Evolutionary conservation across 805 yeast species (phyloP).

Genomic region (Cyberlindnera suaveolens): DNA sequence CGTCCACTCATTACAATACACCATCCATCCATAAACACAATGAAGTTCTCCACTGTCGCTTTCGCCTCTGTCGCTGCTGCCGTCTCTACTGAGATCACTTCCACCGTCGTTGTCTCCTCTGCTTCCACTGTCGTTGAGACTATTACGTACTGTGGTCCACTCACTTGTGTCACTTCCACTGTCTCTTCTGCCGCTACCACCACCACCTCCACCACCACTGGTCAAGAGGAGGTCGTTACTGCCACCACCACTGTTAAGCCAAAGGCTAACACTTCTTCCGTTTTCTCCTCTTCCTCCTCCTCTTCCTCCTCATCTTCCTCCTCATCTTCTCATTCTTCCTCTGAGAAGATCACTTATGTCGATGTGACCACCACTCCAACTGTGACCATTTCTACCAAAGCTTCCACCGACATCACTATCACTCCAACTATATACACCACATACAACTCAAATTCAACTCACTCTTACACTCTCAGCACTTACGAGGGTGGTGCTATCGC

Average conservation of each 20-base stretch:
- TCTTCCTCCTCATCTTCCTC: conserved; percentile 25
- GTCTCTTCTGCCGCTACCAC: conserved; percentile 18
- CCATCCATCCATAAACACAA: conserved; percentile 9
- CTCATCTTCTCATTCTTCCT: conserved; percentile 27
- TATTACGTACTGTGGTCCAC: conserved; percentile 24
- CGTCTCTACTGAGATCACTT: conserved; percentile 18
- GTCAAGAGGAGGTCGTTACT: conserved; percentile 14
- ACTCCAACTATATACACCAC: conserved; percentile 34
- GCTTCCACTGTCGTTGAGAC: conserved; percentile 19
- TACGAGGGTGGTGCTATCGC: conserved; percentile 20
- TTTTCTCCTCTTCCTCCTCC: conserved; percentile 1
- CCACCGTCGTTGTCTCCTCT: conserved; percentile 10
- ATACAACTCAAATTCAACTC: conserved; percentile 17
- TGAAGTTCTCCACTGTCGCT: conserved; percentile 23
- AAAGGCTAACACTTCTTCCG: conserved; percentile 2
- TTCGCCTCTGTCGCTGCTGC: conserved; percentile 21
- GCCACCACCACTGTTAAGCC: conserved; percentile 16
- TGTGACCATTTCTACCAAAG: conserved; percentile 32
- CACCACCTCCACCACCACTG: conserved; percentile 17
- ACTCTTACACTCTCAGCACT: conserved; percentile 11
- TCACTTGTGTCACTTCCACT: conserved; percentile 18
- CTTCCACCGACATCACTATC: conserved; percentile 33
- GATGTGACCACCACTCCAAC: conserved; percentile 32
- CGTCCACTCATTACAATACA: conserved; percentile 19
- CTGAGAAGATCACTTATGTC: conserved; percentile 34